Evolutionary conservation across 805 yeast species (phyloP).

Genomic region (Blastobotrys parvus): DNA sequence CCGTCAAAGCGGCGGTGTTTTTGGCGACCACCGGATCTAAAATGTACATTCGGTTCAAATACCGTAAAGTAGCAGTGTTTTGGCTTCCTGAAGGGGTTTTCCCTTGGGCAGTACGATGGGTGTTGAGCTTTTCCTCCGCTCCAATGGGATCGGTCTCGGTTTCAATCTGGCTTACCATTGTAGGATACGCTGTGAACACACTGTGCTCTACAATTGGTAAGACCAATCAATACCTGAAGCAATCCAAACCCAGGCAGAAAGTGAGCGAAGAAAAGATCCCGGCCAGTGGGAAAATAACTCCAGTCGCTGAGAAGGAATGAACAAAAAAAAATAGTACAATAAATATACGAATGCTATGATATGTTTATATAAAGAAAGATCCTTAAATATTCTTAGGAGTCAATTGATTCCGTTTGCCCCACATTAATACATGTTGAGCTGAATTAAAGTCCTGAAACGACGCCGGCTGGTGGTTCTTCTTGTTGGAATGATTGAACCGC

Average conservation of each 20-base stretch:
- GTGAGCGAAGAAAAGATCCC: too few relatives aligned
- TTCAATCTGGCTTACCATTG: slow-evolving; percentile 43
- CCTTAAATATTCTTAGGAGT: slow-evolving; percentile 6
- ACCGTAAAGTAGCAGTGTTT: slow-evolving; percentile 46
- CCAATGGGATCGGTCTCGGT: slow-evolving; percentile 54
- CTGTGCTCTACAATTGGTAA: background rate
- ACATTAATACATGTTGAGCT: slow-evolving; percentile 18
- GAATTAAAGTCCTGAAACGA: slow-evolving; percentile 20
- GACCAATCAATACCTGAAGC: background rate
- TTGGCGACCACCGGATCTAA: slow-evolving; percentile 33
- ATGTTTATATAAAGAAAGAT: background rate
- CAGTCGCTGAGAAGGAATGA: too few relatives aligned
- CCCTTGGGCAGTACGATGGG: slow-evolving; percentile 48
- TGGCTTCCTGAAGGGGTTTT: slow-evolving; percentile 50
- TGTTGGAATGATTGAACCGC: slow-evolving; percentile 8
- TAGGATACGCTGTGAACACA: slow-evolving; percentile 13
- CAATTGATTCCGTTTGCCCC: slow-evolving; percentile 17
- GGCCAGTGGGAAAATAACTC: too few relatives aligned
- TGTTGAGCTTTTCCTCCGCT: slow-evolving; percentile 58
- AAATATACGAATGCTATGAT: background rate
- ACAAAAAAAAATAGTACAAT: too few relatives aligned
- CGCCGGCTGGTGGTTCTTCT: slow-evolving; percentile 7
- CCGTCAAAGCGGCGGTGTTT: slow-evolving; percentile 31
- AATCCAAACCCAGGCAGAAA: background rate
- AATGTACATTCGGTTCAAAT: slow-evolving; percentile 43